Percentiles rank a stretch among this genome's conserved stretches.
These are phyloP conservation scores for Lithospermum erythrorhizon DNA, from an alignment of 257 asterid species.

Conservation along the genomic window DNA sequence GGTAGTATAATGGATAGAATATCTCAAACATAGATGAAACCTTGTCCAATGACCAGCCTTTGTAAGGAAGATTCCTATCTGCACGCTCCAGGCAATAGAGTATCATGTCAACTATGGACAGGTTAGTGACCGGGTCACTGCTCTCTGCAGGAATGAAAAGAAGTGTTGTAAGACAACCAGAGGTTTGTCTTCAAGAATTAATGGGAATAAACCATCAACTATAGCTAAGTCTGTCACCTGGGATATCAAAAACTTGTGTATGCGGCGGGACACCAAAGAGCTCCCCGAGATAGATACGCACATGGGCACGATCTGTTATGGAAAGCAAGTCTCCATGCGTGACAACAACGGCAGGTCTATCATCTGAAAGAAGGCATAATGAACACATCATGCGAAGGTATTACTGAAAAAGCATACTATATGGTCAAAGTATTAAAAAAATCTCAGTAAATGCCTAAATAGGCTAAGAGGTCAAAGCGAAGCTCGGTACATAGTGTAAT, in stretches of 20 bases:
- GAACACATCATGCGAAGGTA: slow-evolving; percentile 5
- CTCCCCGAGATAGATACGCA: slow-evolving; percentile 53
- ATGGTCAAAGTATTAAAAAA: background rate
- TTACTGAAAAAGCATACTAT: background rate
- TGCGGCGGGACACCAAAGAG: slow-evolving; percentile 67
- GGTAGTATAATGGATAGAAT: background rate
- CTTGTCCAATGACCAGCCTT: slow-evolving; percentile 21
- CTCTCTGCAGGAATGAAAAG: slow-evolving; percentile 31
- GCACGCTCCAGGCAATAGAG: slow-evolving; percentile 58
- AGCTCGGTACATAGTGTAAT: too few species aligned
- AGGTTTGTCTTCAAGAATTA: background rate
- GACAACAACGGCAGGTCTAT: slow-evolving; percentile 74
- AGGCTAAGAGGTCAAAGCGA: too few species aligned
- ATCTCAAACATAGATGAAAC: slow-evolving; percentile 21
- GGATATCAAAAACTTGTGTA: slow-evolving; percentile 63
- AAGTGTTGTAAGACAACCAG: background rate
- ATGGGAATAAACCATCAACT: background rate
- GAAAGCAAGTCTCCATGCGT: slow-evolving; percentile 83
- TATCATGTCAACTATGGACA: slow-evolving; percentile 44
- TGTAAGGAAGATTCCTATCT: slow-evolving; percentile 50
- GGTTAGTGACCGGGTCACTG: slow-evolving; percentile 31
- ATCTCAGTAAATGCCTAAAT: background rate
- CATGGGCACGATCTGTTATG: slow-evolving; percentile 41
- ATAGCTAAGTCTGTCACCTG: slow-evolving; percentile 32
- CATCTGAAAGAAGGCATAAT: slow-evolving; percentile 36